phyloP scores from a whole-genome alignment of 2,329 filamentous ascomycete genomes.

The Aspergillus sp. region DNA sequence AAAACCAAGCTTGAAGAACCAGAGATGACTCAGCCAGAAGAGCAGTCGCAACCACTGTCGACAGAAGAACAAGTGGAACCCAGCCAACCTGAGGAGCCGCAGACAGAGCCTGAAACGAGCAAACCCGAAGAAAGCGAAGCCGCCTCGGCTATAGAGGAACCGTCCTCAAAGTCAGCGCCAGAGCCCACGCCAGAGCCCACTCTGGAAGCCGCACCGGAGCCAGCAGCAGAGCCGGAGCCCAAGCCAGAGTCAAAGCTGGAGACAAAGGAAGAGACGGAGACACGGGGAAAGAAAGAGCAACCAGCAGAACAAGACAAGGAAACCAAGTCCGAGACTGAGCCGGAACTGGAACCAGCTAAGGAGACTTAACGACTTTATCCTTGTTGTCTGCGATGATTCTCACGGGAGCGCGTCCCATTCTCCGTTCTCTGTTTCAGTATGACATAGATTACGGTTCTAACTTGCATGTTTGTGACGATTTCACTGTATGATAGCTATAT shows the following conservation, averaged over 20 bases:
- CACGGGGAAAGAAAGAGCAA: neutral
- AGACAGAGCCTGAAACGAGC: neutral
- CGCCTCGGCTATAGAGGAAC: neutral
- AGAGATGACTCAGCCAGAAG: neutral
- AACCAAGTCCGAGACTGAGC: neutral
- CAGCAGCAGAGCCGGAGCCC: slow-evolving; percentile 3
- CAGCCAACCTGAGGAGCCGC: slow-evolving; percentile 1
- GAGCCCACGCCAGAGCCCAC: neutral
- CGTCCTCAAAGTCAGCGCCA: neutral
- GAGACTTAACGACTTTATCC: slow-evolving; percentile 5
- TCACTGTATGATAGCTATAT: too few species aligned
- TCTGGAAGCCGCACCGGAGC: slow-evolving; percentile 1
- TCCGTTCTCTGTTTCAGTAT: too few species aligned
- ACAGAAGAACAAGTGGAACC: slow-evolving; percentile 4
- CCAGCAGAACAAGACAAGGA: slow-evolving; percentile 1
- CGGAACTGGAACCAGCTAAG: slow-evolving; percentile 5
- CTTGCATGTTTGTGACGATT: too few species aligned
- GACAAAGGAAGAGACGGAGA: slow-evolving; percentile 2
- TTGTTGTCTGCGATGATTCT: neutral
- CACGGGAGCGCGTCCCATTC: too few species aligned
- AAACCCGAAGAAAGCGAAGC: neutral
- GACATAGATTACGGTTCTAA: too few species aligned
- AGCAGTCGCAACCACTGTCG: neutral
- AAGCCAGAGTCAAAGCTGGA: slow-evolving; percentile 9
- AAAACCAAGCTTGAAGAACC: neutral